Base-by-base conservation (phyloP, 345 rosid species). In the Eutrema yunnanense region DNA sequence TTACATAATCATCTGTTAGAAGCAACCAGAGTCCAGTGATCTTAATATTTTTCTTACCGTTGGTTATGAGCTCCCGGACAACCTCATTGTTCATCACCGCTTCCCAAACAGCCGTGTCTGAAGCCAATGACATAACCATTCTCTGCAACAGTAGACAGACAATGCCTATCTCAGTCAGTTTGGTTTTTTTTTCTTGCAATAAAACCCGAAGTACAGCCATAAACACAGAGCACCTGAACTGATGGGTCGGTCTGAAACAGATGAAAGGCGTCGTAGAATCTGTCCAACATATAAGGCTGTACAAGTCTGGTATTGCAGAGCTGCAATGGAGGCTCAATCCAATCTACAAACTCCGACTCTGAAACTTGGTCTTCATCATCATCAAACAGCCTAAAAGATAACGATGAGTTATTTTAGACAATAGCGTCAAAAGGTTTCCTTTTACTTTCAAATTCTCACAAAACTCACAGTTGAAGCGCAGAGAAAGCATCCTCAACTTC, bases 51-150 rank as follows among this genome's bases (percentile, higher is more conserved):
- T 4, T 30, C 55, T 63, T 43, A 77, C 76, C 68, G 13, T 58
- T 57, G 29, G 41, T 65, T 34, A 77, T 82, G 37, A 94, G 89
- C 81, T 92, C 90, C 22, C 78, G 86, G 41, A 94, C 98, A 8
- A 62, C 92, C 30, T 85, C 86, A 76, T 94, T 89, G 47, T 78
- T 89, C 81, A 89, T 72, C 74, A 94, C 95, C 36, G 97, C 98
- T 79, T 87, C 81, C 96, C 97, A 91, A 14, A 94, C 96, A 78
- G 89, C 86, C 73, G 46, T 80, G 59, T 94, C 98, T 6, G 97
- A 88, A 55, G 96, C 81, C 69, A 94, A 61, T 3, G 98, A 89
- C 69, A 84, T 41, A 32, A 94, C 98, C 96, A 89, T 94, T 38
- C 73, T 78, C 81, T 78, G 47, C 65, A 56, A 63, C 47, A 60